Evolutionary conservation across 495 filamentous ascomycete species (phyloP), one percentile per base, ranked within the genome.

Genomic region (Delitschia confertaspora): DNA sequence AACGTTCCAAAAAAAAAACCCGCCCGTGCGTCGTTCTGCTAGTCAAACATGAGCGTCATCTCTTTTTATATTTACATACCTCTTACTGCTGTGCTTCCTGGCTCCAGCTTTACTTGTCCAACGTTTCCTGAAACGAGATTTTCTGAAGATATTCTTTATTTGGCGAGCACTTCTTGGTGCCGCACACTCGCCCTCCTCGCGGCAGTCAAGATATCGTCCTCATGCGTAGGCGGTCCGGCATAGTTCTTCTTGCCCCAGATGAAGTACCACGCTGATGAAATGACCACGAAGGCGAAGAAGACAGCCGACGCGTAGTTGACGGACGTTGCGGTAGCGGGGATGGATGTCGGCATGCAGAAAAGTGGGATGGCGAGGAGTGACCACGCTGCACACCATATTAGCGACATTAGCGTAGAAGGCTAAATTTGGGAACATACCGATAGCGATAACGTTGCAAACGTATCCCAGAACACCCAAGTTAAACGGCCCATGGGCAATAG

Each of bases 201-300:
- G 33, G 50, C 42, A n/a, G n/a, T n/a, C 4, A 56, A 24, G 9
- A 52, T 22, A 22, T 48, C 42, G 21, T 52, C 53, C 38, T 56
- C 53, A 16, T 48, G 43, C 26, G 39, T 45, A 4, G 53, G 53
- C 0, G 83, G 83, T 0, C 83, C 83, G 7, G 65, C 70, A 57
- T 85, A 86, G 51, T 80, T 68, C 60, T 79, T 79, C 45, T 76
- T 72, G 25, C 82, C 82, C 68, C 82, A 76, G 1, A 69, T 66
- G 38, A 80, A 70, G 65, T 87, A 85, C 80, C 80, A 85, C 0
- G 69, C 51, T 9, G 73, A 54, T 29, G 69, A 69, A 40, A 82
- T 73, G 13, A 57, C 30, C 4, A 68, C 73, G 48, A 79, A 79
- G 0, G 71, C 74, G 20, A 72, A 69, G 56, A 83, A 82, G 24